Percentiles rank a stretch among this genome's conserved stretches.
phyloP scores from a whole-genome alignment of 148 eudicot genomes.

The Cornus kousa region DNA sequence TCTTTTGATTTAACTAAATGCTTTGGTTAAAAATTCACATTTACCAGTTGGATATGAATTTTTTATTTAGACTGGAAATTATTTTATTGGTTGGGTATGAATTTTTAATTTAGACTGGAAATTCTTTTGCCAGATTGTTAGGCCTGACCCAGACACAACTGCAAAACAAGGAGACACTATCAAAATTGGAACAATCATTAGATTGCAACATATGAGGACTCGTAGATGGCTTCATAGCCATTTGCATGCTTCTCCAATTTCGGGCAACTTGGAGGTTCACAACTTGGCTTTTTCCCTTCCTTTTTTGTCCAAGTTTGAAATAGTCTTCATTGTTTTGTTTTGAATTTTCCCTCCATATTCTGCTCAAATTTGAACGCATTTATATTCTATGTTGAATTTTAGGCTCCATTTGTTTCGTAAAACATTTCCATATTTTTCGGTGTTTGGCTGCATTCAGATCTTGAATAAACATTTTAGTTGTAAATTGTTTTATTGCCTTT shows the following conservation, averaged over 20 bases:
- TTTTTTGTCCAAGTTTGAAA: not conserved
- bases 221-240: constrained; percentile 94
- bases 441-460: no score
- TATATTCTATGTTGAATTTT: no score
- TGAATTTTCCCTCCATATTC: not conserved
- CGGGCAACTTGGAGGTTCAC: constrained; percentile 87
- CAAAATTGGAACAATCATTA: constrained; percentile 61
- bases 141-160: constrained; percentile 52
- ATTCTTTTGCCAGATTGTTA: constrained; percentile 54
- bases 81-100: not conserved
- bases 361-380: not conserved
- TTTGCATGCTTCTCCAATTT: constrained; percentile 90
- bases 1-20: not conserved
- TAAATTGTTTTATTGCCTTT: no score
- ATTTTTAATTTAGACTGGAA: not conserved
- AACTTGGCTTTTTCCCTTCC: not conserved
- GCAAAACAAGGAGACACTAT: constrained; percentile 84
- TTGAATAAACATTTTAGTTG: no score
- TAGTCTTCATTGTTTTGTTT: no score
- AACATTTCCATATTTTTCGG: no score
- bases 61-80: not conserved
- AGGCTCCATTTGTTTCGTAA: no score
- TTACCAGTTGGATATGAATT: not conserved
- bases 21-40: not conserved
- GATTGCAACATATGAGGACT: constrained; percentile 89